Evolutionary conservation across 2,329 filamentous ascomycete genomes (phyloP), one percentile per base, ranked within the genome.

Genomic region (Phyllachora maydis): DNA sequence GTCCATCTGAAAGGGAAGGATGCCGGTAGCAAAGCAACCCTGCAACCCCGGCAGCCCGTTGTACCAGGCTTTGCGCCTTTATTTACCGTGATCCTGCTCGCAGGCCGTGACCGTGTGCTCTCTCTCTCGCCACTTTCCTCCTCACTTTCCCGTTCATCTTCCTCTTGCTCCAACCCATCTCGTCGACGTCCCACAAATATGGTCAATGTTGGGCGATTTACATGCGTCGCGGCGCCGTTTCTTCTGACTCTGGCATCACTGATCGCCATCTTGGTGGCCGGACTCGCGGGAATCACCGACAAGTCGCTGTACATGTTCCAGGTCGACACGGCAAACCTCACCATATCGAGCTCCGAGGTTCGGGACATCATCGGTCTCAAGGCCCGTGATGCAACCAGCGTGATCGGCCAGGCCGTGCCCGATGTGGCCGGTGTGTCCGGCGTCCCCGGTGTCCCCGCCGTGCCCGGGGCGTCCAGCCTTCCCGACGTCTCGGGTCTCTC

Each of bases 211-310:
- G 83, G 79, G 36, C 68, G 85, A 42, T 67, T 85, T 39, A 56
- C 77, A 46, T 93, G 82, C 52, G 88, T 95, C 50, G 65, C 77
- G 50, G 56, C 82, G 55, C 85, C 85, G 30, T 82, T 92, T 51
- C 56, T 66, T 33, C 63, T 92, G 40, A 85, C 79, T 11, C 52
- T 88, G 37, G 75, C 63, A 32, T 73, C 76, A 28, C 57, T 93
- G 38, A 52, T 88, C 38, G 75, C 74, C 35, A 48, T 73, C 32
- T 48, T 70, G 30, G 52, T 69, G 22, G 63, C 55, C 10, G 56
- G 57, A 21, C 53, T 68, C 23, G 54, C 56, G 14, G 65, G 63
- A 27, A 51, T 70, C 18, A 46, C 56, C 27, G 55, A 61, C 50
- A 63, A 65, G 42, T 49, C 45, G 33, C 44, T 69, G 18, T 62